phyloP scores from a whole-genome alignment of 768 basidiomycete genomes.

The Candolleomyces efflorescens region DNA sequence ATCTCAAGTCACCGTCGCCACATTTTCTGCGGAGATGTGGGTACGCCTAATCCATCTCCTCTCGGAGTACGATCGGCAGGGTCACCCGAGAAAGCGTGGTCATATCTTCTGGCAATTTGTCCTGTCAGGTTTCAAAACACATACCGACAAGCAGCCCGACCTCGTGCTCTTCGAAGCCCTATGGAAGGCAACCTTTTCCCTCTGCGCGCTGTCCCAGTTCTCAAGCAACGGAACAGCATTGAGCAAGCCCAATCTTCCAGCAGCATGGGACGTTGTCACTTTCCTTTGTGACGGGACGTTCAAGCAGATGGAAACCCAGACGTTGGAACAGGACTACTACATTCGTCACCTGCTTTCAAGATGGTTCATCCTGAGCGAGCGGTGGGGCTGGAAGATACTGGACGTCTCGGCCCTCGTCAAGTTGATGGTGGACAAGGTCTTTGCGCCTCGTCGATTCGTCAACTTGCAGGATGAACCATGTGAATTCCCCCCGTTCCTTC shows the following conservation, averaged over 20 bases:
- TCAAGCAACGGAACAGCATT: slow-evolving; percentile 43
- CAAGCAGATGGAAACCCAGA: slow-evolving; percentile 51
- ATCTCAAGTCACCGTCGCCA: slow-evolving; percentile 32
- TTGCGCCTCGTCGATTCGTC: slow-evolving; percentile 71
- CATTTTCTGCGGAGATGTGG: slow-evolving; percentile 66
- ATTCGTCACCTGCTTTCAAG: slow-evolving; percentile 57
- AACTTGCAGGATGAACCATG: slow-evolving; percentile 58
- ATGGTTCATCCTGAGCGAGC: slow-evolving; percentile 65
- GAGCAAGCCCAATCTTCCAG: slow-evolving; percentile 32
- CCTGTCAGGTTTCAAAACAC: slow-evolving; percentile 25
- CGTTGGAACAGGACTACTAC: slow-evolving; percentile 30
- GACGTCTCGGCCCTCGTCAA: slow-evolving; percentile 56
- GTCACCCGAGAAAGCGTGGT: slow-evolving; percentile 12
- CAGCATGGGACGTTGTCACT: slow-evolving; percentile 65
- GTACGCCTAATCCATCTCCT: slow-evolving; percentile 64
- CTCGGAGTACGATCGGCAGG: slow-evolving; percentile 13
- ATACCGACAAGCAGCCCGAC: slow-evolving; percentile 23
- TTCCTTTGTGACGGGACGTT: slow-evolving; percentile 36
- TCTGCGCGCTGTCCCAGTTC: slow-evolving; percentile 80
- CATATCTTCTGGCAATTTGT: slow-evolving; percentile 47
- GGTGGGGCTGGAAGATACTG: slow-evolving; percentile 75
- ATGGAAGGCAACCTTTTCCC: slow-evolving; percentile 67
- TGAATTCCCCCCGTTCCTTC: slow-evolving; percentile 73
- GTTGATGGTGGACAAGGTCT: slow-evolving; percentile 58
- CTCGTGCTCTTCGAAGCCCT: slow-evolving; percentile 42